Evolutionary conservation across 345 rosid species (phyloP).

Genomic region (Odontarrhena argentea): DNA sequence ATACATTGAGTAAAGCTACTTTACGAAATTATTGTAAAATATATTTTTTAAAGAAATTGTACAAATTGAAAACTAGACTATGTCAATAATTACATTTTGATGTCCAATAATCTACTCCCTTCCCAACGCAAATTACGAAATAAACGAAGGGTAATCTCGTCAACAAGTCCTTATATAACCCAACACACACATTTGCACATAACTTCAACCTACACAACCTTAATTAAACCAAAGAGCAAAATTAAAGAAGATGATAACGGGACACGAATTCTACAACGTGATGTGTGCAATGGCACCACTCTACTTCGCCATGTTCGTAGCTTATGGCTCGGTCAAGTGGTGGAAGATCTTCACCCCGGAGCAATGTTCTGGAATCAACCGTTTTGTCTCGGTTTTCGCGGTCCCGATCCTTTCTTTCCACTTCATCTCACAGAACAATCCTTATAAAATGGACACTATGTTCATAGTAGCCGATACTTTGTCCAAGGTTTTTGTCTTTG

Average conservation of each 20-base stretch:
- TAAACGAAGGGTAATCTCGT: conserved; percentile 32
- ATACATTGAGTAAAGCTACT: not conserved
- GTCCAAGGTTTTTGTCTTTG: conserved; percentile 48
- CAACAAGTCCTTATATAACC: conserved; percentile 37
- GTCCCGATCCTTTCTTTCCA: conserved; percentile 97
- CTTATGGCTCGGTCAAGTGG: conserved; percentile 96
- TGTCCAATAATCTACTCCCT: conserved; percentile 1
- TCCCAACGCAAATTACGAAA: conserved; percentile 23
- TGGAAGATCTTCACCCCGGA: conserved; percentile 91
- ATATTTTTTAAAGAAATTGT: not conserved
- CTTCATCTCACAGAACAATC: conserved; percentile 55
- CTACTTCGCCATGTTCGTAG: conserved; percentile 94
- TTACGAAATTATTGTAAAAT: not conserved
- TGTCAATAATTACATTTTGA: conserved; percentile 11
- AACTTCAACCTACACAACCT: conserved; percentile 23
- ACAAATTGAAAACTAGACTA: not conserved
- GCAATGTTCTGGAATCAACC: conserved; percentile 99
- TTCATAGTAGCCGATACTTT: conserved; percentile 57
- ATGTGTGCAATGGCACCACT: conserved; percentile 99
- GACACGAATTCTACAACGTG: conserved; percentile 82
- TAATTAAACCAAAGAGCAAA: conserved; percentile 20
- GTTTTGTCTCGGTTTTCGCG: conserved; percentile 96
- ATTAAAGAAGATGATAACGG: conserved; percentile 63
- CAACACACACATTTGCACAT: conserved; percentile 23
- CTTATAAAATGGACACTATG: conserved; percentile 51